Conservation (phyloP, 2,329 filamentous ascomycete species). For the Eurotiales sp. region DNA sequence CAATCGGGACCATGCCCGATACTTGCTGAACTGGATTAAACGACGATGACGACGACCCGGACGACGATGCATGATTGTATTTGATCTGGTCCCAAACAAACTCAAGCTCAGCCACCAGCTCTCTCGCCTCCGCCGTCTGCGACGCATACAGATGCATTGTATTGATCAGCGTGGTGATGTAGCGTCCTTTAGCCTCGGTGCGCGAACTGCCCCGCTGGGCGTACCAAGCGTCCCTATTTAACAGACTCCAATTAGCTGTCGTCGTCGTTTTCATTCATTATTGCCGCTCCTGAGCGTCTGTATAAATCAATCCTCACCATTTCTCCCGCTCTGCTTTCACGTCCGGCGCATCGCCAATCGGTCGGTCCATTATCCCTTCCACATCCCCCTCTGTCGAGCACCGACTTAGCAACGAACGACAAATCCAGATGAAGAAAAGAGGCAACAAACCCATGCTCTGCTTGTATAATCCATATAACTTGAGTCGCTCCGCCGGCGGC, state of each 20-base stretch:
- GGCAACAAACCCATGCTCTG: conserved; percentile 73
- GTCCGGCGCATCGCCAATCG: conserved; percentile 52
- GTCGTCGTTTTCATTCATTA: too few relatives aligned
- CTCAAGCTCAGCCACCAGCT: conserved; percentile 90
- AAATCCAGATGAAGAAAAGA: background rate
- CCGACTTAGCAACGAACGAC: background rate
- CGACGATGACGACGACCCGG: conserved; percentile 33
- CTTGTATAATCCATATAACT: conserved; percentile 97
- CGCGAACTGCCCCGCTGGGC: conserved; percentile 75
- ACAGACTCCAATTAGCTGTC: background rate
- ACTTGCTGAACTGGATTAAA: too few relatives aligned
- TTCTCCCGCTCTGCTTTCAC: conserved; percentile 59
- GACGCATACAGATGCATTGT: conserved; percentile 96
- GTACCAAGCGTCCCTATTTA: conserved; percentile 84
- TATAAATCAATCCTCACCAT: conserved; percentile 59
- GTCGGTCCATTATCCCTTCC: conserved; percentile 86
- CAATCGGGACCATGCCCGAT: too few relatives aligned
- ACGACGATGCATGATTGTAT: conserved; percentile 67
- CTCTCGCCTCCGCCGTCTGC: conserved; percentile 72
- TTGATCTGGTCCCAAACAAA: conserved; percentile 99
- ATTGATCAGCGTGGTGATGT: conserved; percentile 89
- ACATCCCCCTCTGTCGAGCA: conserved; percentile 78
- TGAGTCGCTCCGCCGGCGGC: conserved; percentile 76
- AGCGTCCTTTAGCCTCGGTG: conserved; percentile 89
- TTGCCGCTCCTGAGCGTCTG: background rate